These are phyloP conservation scores for Aspergillus sp. DNA, from an alignment of 2,329 filamentous ascomycete genomes.

Conservation along the genomic window DNA sequence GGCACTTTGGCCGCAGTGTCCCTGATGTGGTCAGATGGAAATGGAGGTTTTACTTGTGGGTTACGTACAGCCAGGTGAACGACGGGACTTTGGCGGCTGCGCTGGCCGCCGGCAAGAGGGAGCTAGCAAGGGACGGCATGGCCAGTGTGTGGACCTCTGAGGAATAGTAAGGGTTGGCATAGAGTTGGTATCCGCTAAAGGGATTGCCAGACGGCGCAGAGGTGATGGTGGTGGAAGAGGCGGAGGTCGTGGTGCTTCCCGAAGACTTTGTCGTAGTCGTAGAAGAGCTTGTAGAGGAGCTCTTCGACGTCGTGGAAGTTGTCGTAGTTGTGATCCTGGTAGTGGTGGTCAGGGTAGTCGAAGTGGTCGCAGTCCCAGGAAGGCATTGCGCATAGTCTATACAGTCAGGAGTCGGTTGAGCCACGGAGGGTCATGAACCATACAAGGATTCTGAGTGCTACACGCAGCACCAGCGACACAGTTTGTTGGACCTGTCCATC, in stretches of 20 bases:
- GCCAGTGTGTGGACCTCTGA: slow-evolving; percentile 55
- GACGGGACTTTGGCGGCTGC: slow-evolving; percentile 50
- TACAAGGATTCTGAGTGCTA: slow-evolving; percentile 3
- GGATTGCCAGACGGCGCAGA: not conserved
- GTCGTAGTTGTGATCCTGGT: not conserved
- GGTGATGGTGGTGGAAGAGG: not conserved
- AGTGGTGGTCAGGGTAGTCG: not conserved
- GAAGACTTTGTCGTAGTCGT: not conserved
- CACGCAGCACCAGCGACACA: not conserved
- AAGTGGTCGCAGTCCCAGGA: not conserved
- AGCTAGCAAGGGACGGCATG: slow-evolving; percentile 60
- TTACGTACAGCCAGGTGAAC: slow-evolving; percentile 53
- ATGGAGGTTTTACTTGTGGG: not conserved
- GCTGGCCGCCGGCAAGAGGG: slow-evolving; percentile 50
- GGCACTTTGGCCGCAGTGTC: slow-evolving; percentile 51
- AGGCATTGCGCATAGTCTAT: slow-evolving; percentile 4
- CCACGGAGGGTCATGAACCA: not conserved
- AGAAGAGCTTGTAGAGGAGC: too few species aligned
- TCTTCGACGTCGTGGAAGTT: not conserved
- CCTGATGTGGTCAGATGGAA: slow-evolving; percentile 13
- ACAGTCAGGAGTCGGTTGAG: not conserved
- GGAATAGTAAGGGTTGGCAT: slow-evolving; percentile 53
- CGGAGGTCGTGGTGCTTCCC: not conserved
- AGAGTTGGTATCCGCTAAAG: slow-evolving; percentile 49
- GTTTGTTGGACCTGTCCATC: not conserved